Evolutionary conservation across 306 rosid species (phyloP), one percentile per base, ranked within the genome.

Genomic region (Clitoria ternatea): DNA sequence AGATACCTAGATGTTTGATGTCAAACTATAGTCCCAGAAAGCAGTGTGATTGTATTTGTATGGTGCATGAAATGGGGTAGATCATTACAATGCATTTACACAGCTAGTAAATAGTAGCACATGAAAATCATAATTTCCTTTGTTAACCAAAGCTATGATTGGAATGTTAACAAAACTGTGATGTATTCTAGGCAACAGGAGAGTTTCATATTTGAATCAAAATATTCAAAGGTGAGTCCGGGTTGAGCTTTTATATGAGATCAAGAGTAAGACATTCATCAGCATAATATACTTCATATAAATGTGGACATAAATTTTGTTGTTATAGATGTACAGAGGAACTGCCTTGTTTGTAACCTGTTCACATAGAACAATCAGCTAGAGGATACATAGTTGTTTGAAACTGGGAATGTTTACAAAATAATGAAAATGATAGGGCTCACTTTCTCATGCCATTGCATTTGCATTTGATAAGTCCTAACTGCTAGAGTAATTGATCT

Each of bases 401-500:
- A 3, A 42, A 54, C 15, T 29, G 67, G 7, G 19, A 15, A 13
- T 74, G 15, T 37, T 24, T 18, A 20, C 4, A 27, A 70, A 42
- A 15, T 17, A 61, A 12, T 19, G 35, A 15, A 42, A 40, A 40
- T 17, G 5, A 56, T 12, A 7, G 2, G 35, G 15, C 57, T 44
- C 57, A 20, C 20, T 42, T 65, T 20, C 20, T 57, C 9, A 48
- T 24, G 37, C 36, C 27, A 76, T 1, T 40, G 49, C 39, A 22
- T 32, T 17, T 74, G n/a, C 42, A 77, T 14, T 37, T 23, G 36
- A 47, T 67, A 12, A 23, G 24, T 76, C 69, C 56, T 29, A 50
- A 45, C 49, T 13, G 32, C 57, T 57, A 26, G 29, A 18, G 53
- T 19, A 69, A 53, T 27, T 49, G 50, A 26, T 13, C 52, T 3